Conservation (phyloP, 2,329 filamentous ascomycete species). For the Fusarium subtropicale region DNA sequence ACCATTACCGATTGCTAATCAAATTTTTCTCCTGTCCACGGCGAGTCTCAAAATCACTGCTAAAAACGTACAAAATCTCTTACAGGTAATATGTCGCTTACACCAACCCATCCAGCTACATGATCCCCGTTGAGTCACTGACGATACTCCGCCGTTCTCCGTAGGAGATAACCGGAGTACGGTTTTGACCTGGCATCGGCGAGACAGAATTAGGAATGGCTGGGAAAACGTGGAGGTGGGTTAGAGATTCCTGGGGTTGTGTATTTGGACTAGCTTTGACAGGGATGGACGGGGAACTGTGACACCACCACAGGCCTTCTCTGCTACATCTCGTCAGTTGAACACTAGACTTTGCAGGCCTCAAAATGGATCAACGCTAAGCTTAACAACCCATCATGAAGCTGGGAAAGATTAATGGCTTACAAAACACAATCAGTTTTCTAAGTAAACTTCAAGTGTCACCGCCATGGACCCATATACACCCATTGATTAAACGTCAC, state of each 20-base stretch:
- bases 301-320: background rate
- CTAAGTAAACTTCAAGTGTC: background rate
- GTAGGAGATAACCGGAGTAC: slow-evolving; percentile 12
- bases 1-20: slow-evolving; percentile 21
- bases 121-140: slow-evolving; percentile 36
- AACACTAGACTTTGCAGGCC: background rate
- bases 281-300: background rate
- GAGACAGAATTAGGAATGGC: slow-evolving; percentile 41
- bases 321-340: background rate
- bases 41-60: slow-evolving; percentile 12
- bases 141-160: slow-evolving; percentile 5
- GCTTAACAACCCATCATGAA: background rate
- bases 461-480: background rate
- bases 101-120: background rate
- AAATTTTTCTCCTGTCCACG: background rate
- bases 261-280: background rate
- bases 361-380: slow-evolving; percentile 8
- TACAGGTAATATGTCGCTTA: background rate
- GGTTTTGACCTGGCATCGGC: slow-evolving; percentile 20
- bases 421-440: background rate
- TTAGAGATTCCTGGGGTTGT: background rate
- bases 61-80: background rate
- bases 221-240: slow-evolving; percentile 8
- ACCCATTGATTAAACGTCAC: background rate
- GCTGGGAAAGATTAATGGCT: background rate